phyloP scores from a whole-genome alignment of 2,329 filamentous ascomycete genomes.

The Zymoseptoria crescenta region DNA sequence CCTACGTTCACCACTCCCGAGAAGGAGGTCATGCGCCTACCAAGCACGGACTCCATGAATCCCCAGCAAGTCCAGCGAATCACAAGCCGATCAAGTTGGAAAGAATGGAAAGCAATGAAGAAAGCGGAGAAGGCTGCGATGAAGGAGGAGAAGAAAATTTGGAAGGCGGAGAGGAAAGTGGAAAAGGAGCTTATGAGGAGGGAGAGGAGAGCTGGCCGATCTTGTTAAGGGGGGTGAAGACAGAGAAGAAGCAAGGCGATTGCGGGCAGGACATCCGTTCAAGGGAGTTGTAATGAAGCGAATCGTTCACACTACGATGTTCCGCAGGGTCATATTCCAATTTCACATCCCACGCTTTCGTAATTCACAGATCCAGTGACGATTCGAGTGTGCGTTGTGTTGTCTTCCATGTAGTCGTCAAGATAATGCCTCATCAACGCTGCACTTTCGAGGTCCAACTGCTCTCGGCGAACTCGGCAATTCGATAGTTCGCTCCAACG shows the following conservation, averaged over 20 bases:
- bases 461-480: neutral
- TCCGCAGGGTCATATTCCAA: too few relatives aligned
- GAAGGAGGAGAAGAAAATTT: neutral
- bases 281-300: too few relatives aligned
- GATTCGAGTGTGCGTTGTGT: too few relatives aligned
- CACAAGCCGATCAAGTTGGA: neutral
- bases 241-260: neutral
- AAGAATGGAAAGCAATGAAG: neutral
- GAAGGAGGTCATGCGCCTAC: neutral
- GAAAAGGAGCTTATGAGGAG: neutral
- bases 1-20: neutral
- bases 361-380: too few relatives aligned
- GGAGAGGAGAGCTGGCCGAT: neutral
- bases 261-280: too few relatives aligned
- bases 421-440: too few relatives aligned
- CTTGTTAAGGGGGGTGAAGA: neutral
- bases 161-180: neutral
- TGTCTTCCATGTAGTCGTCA: too few relatives aligned
- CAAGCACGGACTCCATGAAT: neutral
- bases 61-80: neutral
- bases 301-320: too few relatives aligned
- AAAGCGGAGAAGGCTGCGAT: neutral
- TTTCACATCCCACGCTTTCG: too few relatives aligned
- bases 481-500: too few relatives aligned
- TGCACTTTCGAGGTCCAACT: too few relatives aligned